These are phyloP conservation scores for Colletotrichum liriopes DNA, from an alignment of 2,329 filamentous ascomycete species.

Conservation along the genomic window DNA sequence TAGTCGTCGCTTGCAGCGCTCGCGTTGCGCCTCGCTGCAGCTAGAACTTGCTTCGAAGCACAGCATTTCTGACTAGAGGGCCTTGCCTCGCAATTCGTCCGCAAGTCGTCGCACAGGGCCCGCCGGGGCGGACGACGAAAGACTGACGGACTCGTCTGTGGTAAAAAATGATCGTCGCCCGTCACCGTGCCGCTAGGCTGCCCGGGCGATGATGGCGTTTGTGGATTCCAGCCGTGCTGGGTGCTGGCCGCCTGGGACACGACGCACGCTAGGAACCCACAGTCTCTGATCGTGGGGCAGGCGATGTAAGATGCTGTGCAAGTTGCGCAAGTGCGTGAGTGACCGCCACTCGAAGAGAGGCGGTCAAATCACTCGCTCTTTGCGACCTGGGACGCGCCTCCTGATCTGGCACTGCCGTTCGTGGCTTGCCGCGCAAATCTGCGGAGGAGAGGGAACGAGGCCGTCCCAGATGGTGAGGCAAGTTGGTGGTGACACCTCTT, in stretches of 20 bases:
- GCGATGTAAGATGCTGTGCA: conserved; percentile 25
- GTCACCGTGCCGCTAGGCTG: conserved; percentile 29
- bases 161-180: conserved; percentile 17
- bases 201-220: conserved; percentile 30
- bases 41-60: conserved; percentile 36
- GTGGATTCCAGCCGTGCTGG: conserved; percentile 10
- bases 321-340: background rate
- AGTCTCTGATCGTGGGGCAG: conserved; percentile 25
- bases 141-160: conserved; percentile 28
- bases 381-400: conserved; percentile 25
- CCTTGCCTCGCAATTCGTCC: conserved; percentile 11
- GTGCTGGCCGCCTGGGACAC: conserved; percentile 7
- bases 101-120: conserved; percentile 17
- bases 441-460: background rate
- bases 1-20: conserved; percentile 26
- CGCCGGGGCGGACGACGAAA: conserved; percentile 25
- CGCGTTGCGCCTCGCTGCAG: conserved; percentile 23
- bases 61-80: background rate
- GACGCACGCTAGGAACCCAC: conserved; percentile 32
- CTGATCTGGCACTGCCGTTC: conserved; percentile 25
- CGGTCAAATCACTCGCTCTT: background rate
- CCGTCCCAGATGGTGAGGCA: conserved; percentile 22
- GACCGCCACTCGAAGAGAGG: background rate
- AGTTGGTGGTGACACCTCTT: conserved; percentile 22
- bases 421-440: conserved; percentile 33